Base-by-base conservation (phyloP, 2,329 filamentous ascomycete genomes). In the Aspergillus quadrilineatus region DNA sequence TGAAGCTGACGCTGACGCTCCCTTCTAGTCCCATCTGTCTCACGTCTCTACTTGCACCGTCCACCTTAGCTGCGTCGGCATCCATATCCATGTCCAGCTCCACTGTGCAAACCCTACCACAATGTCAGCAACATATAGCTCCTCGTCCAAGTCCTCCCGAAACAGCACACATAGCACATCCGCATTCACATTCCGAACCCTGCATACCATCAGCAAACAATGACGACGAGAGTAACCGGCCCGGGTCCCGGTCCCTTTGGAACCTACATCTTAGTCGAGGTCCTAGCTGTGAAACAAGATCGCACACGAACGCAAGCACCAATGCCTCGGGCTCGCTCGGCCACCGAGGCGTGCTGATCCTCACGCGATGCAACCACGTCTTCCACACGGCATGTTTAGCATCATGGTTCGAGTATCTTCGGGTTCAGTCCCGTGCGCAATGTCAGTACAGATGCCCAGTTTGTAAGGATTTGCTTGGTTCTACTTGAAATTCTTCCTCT, bases 351-450 rank as follows among this genome's bases (percentile, higher is more conserved):
- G 43, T 53, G 42, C 49, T 69, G 34, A 59, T 71, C n/a, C 51
- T 71, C 17, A 69, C 61, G 22, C 61, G 61, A 36, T 71, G 69
- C 51, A 63, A 65, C 46, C 68, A 71, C 51, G 65, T 63, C 28
- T 71, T 71, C 34, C 69, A 71, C 41, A 45, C 62, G 2, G 42
- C 56, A 2, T 71, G 69, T 62, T 59, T 71, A 15, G 63, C 60
- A 10, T 66, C 67, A 37, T 71, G 67, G 68, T 67, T 69, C 53
- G 58, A 67, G 50, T 67, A 69, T 51, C 60, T 62, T 28, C 39
- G 15, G 39, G n/a, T 6, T 7, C n/a, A 41, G n/a, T 9, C n/a
- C 37, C 12, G 4, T 9, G 37, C 37, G 10, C 12, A 22, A 7
- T n/a, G 6, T 9, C 64, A 59, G 42, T 69, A 68, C 51, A 63